Evolutionary conservation across 768 basidiomycete species (phyloP).

Genomic region (Boletus vermiculosoides): DNA sequence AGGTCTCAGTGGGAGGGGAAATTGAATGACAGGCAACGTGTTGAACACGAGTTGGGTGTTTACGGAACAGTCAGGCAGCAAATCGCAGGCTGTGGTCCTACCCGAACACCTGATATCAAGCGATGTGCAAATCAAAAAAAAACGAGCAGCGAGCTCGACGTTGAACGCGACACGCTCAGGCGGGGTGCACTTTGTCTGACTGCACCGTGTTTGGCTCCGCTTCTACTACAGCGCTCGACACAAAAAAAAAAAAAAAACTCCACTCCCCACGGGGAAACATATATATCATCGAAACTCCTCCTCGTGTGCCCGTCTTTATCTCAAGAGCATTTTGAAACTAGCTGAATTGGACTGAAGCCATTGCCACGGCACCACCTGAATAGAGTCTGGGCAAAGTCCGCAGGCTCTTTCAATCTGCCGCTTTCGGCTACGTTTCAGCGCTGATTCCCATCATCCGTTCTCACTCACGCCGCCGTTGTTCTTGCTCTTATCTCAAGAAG

Average conservation of each 20-base stretch:
- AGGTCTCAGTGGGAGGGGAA: constrained; percentile 24
- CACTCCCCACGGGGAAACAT: neutral
- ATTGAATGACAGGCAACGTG: constrained; percentile 60
- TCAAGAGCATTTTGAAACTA: neutral
- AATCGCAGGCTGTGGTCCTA: neutral
- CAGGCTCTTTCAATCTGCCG: constrained; percentile 20
- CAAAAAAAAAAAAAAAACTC: too few relatives aligned
- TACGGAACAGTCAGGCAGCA: constrained; percentile 26
- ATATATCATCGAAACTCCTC: neutral
- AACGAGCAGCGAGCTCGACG: constrained; percentile 1
- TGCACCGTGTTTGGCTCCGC: neutral
- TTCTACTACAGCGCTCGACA: too few relatives aligned
- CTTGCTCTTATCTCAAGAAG: constrained; percentile 6
- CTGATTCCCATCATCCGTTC: constrained; percentile 7
- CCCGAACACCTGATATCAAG: neutral
- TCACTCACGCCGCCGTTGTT: constrained; percentile 1
- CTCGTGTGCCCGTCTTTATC: constrained; percentile 6
- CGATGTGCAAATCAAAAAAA: neutral
- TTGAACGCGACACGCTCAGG: neutral
- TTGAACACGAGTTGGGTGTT: constrained; percentile 62
- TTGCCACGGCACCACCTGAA: constrained; percentile 2
- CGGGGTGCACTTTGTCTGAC: neutral
- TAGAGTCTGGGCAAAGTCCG: constrained; percentile 1
- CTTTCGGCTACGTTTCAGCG: constrained; percentile 13
- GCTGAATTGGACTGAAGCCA: neutral